These are phyloP conservation scores for Trichocomaceae sp. DNA, from an alignment of 2,329 filamentous ascomycete species.

Conservation along the genomic window DNA sequence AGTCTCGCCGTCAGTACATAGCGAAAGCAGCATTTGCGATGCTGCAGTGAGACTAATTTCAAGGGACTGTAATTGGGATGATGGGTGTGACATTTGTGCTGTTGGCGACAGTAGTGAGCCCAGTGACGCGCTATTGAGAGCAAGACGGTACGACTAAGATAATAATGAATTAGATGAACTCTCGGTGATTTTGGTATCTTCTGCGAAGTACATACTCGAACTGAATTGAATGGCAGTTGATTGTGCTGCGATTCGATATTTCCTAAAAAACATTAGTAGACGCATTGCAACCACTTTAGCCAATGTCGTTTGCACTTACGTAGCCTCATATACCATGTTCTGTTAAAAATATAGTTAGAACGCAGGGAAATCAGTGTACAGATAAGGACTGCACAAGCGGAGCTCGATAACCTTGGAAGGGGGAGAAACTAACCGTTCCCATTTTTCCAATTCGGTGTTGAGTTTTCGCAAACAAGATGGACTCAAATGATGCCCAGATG, in stretches of 20 bases:
- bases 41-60: constrained; percentile 14
- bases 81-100: neutral
- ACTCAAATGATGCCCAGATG: constrained; percentile 16
- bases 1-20: constrained; percentile 8
- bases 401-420: neutral
- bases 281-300: neutral
- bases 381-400: neutral
- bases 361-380: neutral
- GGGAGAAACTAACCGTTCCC: constrained; percentile 18
- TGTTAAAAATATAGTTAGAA: neutral
- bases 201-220: constrained; percentile 14
- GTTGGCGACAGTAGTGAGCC: constrained; percentile 2
- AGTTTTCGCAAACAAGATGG: constrained; percentile 12
- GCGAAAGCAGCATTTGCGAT: constrained; percentile 15
- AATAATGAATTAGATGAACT: too few species aligned
- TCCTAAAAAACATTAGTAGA: constrained; percentile 8
- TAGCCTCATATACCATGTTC: constrained; percentile 2
- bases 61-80: constrained; percentile 8
- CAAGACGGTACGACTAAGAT: constrained; percentile 3
- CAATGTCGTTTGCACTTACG: neutral
- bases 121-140: constrained; percentile 4
- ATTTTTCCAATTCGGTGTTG: constrained; percentile 18
- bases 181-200: too few species aligned
- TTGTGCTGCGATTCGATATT: constrained; percentile 18
- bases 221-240: constrained; percentile 20